Evolutionary conservation across 257 asterid genomes (phyloP), one percentile per base, ranked within the genome.

Genomic region (Solanum rostratum): DNA sequence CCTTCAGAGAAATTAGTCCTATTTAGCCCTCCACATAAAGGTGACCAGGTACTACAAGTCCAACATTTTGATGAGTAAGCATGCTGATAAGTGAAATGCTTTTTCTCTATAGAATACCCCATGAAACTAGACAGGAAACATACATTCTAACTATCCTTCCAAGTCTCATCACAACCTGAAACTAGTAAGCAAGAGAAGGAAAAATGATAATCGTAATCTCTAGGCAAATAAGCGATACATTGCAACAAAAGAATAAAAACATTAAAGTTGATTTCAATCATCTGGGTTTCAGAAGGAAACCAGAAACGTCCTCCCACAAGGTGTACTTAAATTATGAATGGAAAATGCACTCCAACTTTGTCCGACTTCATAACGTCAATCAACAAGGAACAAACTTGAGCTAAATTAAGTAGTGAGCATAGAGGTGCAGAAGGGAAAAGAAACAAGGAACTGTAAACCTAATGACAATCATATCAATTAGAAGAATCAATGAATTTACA

Each of bases 401-500:
- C 29, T 45, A 73, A 46, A 74, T 59, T 71, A 71, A 41, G 33
- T 24, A 46, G 43, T 16, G 24, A 74, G 15, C 24, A 24, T 74
- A 74, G 60, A 46, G 60, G 59, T 46, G 60, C 33, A 46, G 43
- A 74, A 74, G 43, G 81, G 33, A 74, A 46, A 49, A 46, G 60
- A 74, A 74, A 46, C 37, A 24, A 50, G 14, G 9, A 9, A 49
- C 13, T 52, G 33, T 10, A 15, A 68, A 68, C 76, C 10, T 68
- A 68, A 33, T 33, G 82, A 78, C 22, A 29, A 29, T 27, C 18
- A 29, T 13, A 29, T 16, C 63, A 76, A 49, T 76, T 27, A 82
- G 90, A 89, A 88, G 81, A 93, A 92, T 88, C 87, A 93, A 91
- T 87, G 80, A 92, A 91, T 91, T 90, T 88, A 86, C 86, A 85